These are phyloP conservation scores for Macrocybe gigantea DNA, from an alignment of 768 basidiomycete genomes.

Conservation along the genomic window DNA sequence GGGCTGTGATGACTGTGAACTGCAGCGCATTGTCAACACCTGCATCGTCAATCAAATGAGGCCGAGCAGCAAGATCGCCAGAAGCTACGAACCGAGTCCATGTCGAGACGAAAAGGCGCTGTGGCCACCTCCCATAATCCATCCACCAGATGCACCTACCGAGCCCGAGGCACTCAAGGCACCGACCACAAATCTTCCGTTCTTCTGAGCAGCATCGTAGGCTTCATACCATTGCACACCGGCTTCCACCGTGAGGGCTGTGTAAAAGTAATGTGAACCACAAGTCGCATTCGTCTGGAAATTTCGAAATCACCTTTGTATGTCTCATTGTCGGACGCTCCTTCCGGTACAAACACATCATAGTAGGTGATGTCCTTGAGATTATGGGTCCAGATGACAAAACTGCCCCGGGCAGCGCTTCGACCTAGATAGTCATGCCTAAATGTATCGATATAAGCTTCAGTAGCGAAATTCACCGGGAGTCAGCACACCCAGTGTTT, in stretches of 20 bases:
- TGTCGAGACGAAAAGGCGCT: slow-evolving; percentile 28
- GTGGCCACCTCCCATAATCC: slow-evolving; percentile 42
- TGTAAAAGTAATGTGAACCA: background rate
- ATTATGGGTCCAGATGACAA: slow-evolving; percentile 36
- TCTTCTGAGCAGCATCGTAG: slow-evolving; percentile 28
- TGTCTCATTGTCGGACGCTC: slow-evolving; percentile 12
- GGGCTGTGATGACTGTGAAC: slow-evolving; percentile 36
- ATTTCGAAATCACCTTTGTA: slow-evolving; percentile 4
- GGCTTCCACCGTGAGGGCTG: slow-evolving; percentile 15
- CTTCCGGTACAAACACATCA: slow-evolving; percentile 18
- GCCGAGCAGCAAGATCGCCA: slow-evolving; percentile 18
- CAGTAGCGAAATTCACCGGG: background rate
- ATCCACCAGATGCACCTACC: slow-evolving; percentile 43
- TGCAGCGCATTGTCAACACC: slow-evolving; percentile 22
- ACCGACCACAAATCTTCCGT: slow-evolving; percentile 38
- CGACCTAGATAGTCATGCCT: slow-evolving; percentile 33
- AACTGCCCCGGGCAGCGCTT: slow-evolving; percentile 28
- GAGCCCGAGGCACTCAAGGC: slow-evolving; percentile 29
- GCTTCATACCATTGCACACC: slow-evolving; percentile 42
- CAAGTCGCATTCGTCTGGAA: background rate
- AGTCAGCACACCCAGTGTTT: slow-evolving; percentile 19
- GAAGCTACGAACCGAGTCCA: slow-evolving; percentile 32
- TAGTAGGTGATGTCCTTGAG: slow-evolving; percentile 31
- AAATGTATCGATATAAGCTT: background rate
- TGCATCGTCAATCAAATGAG: slow-evolving; percentile 6